Base-by-base conservation (phyloP, 2,329 filamentous ascomycete species). In the Epichloe sp. region DNA sequence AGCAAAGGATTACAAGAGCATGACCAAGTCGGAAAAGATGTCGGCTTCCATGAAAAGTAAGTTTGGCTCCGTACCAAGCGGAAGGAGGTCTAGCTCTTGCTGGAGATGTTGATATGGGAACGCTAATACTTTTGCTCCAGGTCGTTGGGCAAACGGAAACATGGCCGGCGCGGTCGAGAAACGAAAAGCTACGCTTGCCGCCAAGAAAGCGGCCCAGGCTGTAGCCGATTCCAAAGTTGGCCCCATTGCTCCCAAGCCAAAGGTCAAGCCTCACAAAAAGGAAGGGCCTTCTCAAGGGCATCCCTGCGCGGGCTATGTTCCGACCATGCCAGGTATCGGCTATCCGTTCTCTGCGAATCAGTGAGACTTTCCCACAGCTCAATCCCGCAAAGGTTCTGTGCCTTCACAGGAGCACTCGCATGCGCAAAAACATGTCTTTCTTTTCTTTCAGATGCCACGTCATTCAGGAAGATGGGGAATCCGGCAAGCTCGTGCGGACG, bases 11-110 rank as follows among this genome's bases (percentile, higher is more conserved):
- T 81, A 81, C 58, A 73, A 74, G 37, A 70, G 74, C 43, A 80
- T 81, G 77, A 80, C 76, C 46, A 82, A 82, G 66, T 79, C 76
- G 34, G 78, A 82, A 65, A 82, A 82, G 70, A 81, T 82, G 78
- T 79, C 75, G n/a, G 73, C 72, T 17, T 80, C 77, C 3, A 82
- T 82, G 78, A 79, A 79, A 68, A 76, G 78, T 80, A 68, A 67
- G 73, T 64, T 41, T 31, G 8, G 26, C 43, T 15, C 15, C n/a
- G 43, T 14, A 21, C 12, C 11, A 12, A 8, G 17, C 4, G n/a
- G 11, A 45, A 34, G 14, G 31, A 2, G 10, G 7, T 45, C 11
- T 46, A 26, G 36, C 31, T 34, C 36, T 3, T 31, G 26, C 26
- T 31, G 26, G 8, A 31, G 11, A 11, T 47, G 5, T 36, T 40